Evolutionary conservation across 768 basidiomycete species (phyloP), one percentile per base, ranked within the genome.

Genomic region (Lactarius indigo): DNA sequence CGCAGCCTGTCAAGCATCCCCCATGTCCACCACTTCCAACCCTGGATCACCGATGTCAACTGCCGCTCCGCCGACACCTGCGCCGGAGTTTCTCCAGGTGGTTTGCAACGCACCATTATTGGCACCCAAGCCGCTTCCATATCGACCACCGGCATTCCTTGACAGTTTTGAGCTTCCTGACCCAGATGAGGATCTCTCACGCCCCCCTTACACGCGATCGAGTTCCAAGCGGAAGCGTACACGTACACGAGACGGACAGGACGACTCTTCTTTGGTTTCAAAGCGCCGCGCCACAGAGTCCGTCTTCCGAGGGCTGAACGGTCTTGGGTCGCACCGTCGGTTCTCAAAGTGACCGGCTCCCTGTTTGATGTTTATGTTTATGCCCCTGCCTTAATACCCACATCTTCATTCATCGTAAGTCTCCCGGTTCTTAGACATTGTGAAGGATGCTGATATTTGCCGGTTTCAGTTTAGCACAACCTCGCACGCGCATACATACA

Each of bases 21-120:
- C 80, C 8, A 75, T 83, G 0, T 83, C 83, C 4, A 83, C 82
- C 23, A 80, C 82, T n/a, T 80, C 75, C 26, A 75, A 77, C 41
- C 69, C 73, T 12, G 73, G 72, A 54, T 75, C 74, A 39, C 69
- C 73, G 52, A 65, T 70, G 64, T 72, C 73, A 62, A 69, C 75
- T 23, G 73, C 73, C 64, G 52, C 70, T 13, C 69, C 75, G 41
- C 72, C 75, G 23, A 73, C 77, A 4, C 73, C 75, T 6, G 44
- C 71, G 0, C 75, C 77, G 1, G 70, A 74, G 26, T 37, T 76
- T 12, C 69, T 82, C 54, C 81, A 84, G 66, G 82, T 87, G 76
- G 79, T 87, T 26, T 88, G 86, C 78, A 83, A 86, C 68, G 85
- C 86, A 2, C 88, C 88, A n/a, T 79, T 89, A 63, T 77, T 88